A percentile compares a stretch with the other conserved stretches of the same genome.
Conservation (phyloP, 1,139 yeast species). For the Spencermartinsiella ligniputridi region DNA sequence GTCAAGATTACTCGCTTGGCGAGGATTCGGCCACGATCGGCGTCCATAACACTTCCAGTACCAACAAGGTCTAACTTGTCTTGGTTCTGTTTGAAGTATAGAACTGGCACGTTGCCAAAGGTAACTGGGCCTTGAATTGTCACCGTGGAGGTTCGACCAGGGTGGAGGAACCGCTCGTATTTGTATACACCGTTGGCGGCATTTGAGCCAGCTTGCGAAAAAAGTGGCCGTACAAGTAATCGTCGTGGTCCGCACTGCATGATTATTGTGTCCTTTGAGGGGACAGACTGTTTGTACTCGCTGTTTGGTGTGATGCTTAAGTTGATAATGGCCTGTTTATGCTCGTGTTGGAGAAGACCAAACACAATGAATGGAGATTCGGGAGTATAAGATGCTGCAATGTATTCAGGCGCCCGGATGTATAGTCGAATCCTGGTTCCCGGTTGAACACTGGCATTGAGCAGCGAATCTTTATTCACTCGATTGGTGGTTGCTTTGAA, state of each 20-base stretch:
- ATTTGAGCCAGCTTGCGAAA: slow-evolving; percentile 68
- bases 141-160: slow-evolving; percentile 71
- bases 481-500: slow-evolving; percentile 74
- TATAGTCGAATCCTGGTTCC: slow-evolving; percentile 63
- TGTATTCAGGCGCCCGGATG: slow-evolving; percentile 55
- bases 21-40: slow-evolving; percentile 77
- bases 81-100: slow-evolving; percentile 33
- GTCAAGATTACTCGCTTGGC: slow-evolving; percentile 89
- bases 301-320: slow-evolving; percentile 84
- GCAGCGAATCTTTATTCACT: slow-evolving; percentile 55
- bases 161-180: slow-evolving; percentile 77
- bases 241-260: slow-evolving; percentile 95
- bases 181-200: slow-evolving; percentile 84
- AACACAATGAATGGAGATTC: slow-evolving; percentile 56
- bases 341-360: slow-evolving; percentile 80
- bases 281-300: slow-evolving; percentile 70
- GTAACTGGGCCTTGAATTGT: slow-evolving; percentile 88
- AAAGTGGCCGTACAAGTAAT: slow-evolving; percentile 76
- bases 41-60: slow-evolving; percentile 82
- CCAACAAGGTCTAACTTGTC: slow-evolving; percentile 66
- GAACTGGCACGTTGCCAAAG: slow-evolving; percentile 55
- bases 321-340: slow-evolving; percentile 76
- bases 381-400: slow-evolving; percentile 28
- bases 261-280: slow-evolving; percentile 70
- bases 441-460: slow-evolving; percentile 45